Evolutionary conservation across 2,329 filamentous ascomycete genomes (phyloP).

Genomic region (Elsinoe batatas): DNA sequence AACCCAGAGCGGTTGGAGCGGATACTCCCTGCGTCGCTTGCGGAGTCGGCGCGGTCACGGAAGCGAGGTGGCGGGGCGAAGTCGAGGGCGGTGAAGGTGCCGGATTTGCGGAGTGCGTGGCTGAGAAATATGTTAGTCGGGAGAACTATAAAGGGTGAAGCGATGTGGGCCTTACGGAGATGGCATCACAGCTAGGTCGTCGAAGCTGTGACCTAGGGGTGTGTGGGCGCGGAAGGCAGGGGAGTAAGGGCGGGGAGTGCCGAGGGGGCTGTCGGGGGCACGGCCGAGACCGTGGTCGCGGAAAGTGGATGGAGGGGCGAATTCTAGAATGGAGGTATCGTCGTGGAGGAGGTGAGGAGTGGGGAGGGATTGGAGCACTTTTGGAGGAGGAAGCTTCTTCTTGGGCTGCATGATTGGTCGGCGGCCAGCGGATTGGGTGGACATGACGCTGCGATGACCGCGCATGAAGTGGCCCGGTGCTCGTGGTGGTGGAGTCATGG

Average conservation of each 20-base stretch:
- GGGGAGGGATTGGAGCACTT: constrained; percentile 64
- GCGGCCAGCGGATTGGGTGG: constrained; percentile 31
- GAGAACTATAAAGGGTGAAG: too few relatives aligned
- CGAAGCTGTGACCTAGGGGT: constrained; percentile 74
- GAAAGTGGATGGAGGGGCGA: constrained; percentile 62
- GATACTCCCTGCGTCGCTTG: constrained; percentile 40
- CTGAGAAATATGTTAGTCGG: constrained; percentile 35
- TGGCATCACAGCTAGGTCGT: constrained; percentile 74
- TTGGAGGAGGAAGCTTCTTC: constrained; percentile 60
- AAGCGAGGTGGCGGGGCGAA: constrained; percentile 72
- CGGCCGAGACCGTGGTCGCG: constrained; percentile 59
- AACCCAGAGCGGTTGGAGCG: constrained; percentile 69
- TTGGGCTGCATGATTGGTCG: constrained; percentile 33
- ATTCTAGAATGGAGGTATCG: constrained; percentile 60
- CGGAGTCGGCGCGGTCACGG: constrained; percentile 45
- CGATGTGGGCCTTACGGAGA: too few relatives aligned
- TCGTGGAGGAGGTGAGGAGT: constrained; percentile 78
- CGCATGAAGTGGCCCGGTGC: constrained; percentile 45
- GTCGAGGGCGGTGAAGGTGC: constrained; percentile 68
- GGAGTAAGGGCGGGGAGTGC: constrained; percentile 57
- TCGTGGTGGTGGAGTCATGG: constrained; percentile 87
- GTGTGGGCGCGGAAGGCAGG: constrained; percentile 62
- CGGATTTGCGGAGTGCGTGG: constrained; percentile 64
- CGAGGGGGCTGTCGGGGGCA: constrained; percentile 49
- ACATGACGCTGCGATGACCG: constrained; percentile 39